phyloP scores from a whole-genome alignment of 148 eudicot species.

The Persicaria tinctoria region DNA sequence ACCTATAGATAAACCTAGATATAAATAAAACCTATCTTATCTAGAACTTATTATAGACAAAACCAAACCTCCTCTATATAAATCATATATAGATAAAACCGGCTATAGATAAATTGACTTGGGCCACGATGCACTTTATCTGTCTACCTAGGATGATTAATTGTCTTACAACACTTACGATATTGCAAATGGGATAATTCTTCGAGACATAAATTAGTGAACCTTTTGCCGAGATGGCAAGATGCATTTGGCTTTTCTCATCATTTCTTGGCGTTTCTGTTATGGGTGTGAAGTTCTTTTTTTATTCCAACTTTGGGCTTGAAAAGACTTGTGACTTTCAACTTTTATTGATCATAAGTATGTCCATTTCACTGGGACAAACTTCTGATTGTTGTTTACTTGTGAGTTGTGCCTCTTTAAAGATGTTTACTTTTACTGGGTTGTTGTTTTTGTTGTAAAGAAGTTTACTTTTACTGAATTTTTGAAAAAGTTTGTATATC shows the following conservation, averaged over 20 bases:
- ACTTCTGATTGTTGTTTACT: no score
- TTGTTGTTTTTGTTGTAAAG: no score
- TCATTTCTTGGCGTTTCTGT: background rate
- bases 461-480: no score
- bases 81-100: no score
- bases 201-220: background rate
- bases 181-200: background rate
- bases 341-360: background rate
- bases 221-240: background rate
- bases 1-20: no score
- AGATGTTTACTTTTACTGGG: background rate
- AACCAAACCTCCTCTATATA: no score
- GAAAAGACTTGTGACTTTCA: slow-evolving; percentile 1
- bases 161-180: background rate
- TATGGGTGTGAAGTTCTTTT: background rate
- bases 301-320: background rate
- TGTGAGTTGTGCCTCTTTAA: background rate
- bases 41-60: no score
- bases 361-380: background rate
- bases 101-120: no score
- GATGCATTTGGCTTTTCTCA: background rate
- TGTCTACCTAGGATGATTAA: no score
- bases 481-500: no score
- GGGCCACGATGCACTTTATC: no score
- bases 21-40: no score